Evolutionary conservation across 2,329 filamentous ascomycete species (phyloP), one percentile per base, ranked within the genome.

Genomic region (Cordyceps pruinosa): DNA sequence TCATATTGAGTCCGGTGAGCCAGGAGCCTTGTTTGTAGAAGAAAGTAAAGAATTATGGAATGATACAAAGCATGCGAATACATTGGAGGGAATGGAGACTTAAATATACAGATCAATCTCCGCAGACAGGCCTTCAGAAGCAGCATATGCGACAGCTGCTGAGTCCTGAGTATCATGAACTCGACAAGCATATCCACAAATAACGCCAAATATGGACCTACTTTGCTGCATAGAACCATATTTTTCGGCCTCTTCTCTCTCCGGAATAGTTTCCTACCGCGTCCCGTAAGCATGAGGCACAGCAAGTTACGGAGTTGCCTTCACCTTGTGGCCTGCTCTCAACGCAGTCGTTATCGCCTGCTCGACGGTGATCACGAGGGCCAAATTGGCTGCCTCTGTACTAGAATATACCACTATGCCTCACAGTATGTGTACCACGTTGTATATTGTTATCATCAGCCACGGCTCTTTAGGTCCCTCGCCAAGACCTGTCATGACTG

Each of bases 1-100:
- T 57, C 60, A 60, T 61, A 17, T 23, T 26, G 21, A 49, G 8
- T 9, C n/a, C n/a, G 12, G 15, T 13, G 37, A 30, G 26, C 9
- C n/a, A 4, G 1, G 13, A 25, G 19, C 21, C n/a, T n/a, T 25
- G 23, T 15, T 46, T 21, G 7, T 23, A 12, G n/a, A 34, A n/a
- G n/a, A n/a, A n/a, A n/a, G n/a, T n/a, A n/a, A n/a, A n/a, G n/a
- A n/a, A n/a, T n/a, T n/a, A n/a, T n/a, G n/a, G n/a, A n/a, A n/a
- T n/a, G n/a, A n/a, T n/a, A n/a, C n/a, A n/a, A n/a, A n/a, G n/a
- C n/a, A n/a, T n/a, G n/a, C n/a, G n/a, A n/a, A n/a, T n/a, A n/a
- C n/a, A n/a, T n/a, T n/a, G 9, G 5, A 35, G 7, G 2, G 30
- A 2, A 45, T 15, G 39, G 35, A 21, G 9, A n/a, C 26, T 17